Percentiles rank a stretch among this genome's conserved stretches.
These are phyloP conservation scores for Neofusicoccum kwambonambiense DNA, from an alignment of 2,329 filamentous ascomycete genomes.

Conservation along the genomic window DNA sequence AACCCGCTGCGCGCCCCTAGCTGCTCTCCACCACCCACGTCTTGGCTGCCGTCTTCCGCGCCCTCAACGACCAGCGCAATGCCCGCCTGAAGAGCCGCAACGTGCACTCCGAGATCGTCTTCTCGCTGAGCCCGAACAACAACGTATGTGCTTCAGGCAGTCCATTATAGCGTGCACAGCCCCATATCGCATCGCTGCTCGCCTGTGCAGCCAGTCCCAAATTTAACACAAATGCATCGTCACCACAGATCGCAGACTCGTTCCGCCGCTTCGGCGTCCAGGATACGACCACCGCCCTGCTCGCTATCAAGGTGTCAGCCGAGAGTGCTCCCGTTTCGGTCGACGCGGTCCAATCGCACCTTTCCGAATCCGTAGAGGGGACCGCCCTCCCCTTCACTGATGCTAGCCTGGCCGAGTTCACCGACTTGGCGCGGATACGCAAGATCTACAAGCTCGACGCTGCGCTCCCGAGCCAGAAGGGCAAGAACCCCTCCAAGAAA, in stretches of 20 bases:
- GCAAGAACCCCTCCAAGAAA: slow-evolving; percentile 34
- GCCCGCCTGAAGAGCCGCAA: slow-evolving; percentile 73
- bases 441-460: slow-evolving; percentile 85
- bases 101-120: slow-evolving; percentile 85
- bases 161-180: slow-evolving; percentile 3
- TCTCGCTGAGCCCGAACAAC: slow-evolving; percentile 74
- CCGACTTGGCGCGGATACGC: slow-evolving; percentile 19
- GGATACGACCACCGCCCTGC: slow-evolving; percentile 66
- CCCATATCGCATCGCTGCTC: neutral
- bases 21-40: slow-evolving; percentile 71
- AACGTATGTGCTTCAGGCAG: slow-evolving; percentile 57
- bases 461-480: slow-evolving; percentile 38
- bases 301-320: slow-evolving; percentile 74
- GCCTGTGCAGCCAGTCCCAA: slow-evolving; percentile 1
- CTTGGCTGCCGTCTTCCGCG: slow-evolving; percentile 73
- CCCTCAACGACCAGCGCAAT: slow-evolving; percentile 65
- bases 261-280: slow-evolving; percentile 85
- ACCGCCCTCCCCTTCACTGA: slow-evolving; percentile 61
- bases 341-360: slow-evolving; percentile 58
- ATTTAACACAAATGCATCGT: neutral
- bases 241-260: slow-evolving; percentile 75
- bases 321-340: slow-evolving; percentile 42
- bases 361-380: slow-evolving; percentile 63
- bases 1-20: slow-evolving; percentile 38
- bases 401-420: slow-evolving; percentile 53